Percentiles rank a stretch among this genome's conserved stretches.
These are phyloP conservation scores for Phyllosticta capitalensis DNA, from an alignment of 2,329 filamentous ascomycete species.

Conservation along the genomic window DNA sequence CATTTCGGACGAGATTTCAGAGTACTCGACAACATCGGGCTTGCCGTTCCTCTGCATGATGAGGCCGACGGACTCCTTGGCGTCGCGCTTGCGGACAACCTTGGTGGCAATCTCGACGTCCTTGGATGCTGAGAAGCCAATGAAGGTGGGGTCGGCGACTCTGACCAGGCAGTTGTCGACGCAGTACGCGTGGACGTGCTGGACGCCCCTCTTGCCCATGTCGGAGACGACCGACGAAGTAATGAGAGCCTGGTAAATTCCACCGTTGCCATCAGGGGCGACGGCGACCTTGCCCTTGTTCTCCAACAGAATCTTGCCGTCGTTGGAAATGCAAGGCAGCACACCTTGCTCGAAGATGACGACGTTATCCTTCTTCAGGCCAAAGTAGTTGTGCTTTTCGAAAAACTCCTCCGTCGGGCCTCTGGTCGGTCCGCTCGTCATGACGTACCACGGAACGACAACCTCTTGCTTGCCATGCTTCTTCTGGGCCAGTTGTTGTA, in stretches of 20 bases:
- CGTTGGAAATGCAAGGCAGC: conserved; percentile 91
- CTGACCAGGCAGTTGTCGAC: conserved; percentile 99
- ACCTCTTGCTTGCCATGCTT: conserved; percentile 49
- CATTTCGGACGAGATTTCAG: conserved; percentile 84
- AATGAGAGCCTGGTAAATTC: conserved; percentile 86
- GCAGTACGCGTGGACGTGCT: conserved; percentile 96
- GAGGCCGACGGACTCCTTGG: conserved; percentile 88
- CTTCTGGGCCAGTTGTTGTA: conserved; percentile 71
- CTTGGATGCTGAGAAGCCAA: conserved; percentile 83
- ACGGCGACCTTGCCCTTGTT: conserved; percentile 84
- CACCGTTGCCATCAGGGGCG: conserved; percentile 93
- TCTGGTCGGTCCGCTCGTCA: conserved; percentile 94
- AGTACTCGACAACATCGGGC: conserved; percentile 97
- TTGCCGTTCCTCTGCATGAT: conserved; percentile 93
- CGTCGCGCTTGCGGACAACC: conserved; percentile 96
- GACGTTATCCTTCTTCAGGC: conserved; percentile 75
- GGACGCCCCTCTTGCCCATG: conserved; percentile 78
- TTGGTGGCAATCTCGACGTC: conserved; percentile 95
- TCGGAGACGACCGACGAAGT: conserved; percentile 72
- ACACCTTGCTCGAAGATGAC: conserved; percentile 95
- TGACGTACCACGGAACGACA: conserved; percentile 94
- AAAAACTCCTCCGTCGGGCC: conserved; percentile 92
- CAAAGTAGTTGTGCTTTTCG: conserved; percentile 81
- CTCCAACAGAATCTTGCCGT: conserved; percentile 94
- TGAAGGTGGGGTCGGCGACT: conserved; percentile 93